Percentiles rank a stretch among this genome's conserved stretches.
Conservation (phyloP, 768 basidiomycete genomes). For the Mycena chlorophos region DNA sequence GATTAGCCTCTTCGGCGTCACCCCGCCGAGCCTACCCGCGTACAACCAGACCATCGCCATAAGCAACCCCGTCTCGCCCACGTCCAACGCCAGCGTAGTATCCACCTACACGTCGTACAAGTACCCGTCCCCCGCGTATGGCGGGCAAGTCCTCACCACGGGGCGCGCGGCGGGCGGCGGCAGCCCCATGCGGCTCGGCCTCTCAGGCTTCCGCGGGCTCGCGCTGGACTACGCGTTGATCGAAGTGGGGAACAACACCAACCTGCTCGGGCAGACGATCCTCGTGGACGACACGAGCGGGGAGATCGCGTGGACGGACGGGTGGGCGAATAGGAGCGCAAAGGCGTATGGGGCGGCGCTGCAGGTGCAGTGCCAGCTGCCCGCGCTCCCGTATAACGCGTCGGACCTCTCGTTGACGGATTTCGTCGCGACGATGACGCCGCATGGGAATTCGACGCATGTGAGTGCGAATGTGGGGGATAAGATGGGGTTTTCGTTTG, state of each 20-base stretch:
- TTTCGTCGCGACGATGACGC: conserved; percentile 7
- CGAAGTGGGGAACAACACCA: conserved; percentile 3
- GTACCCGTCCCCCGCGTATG: neutral
- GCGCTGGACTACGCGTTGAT: conserved; percentile 12
- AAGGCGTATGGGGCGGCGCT: neutral
- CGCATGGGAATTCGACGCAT: conserved; percentile 7
- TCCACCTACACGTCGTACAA: neutral
- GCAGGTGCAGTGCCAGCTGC: neutral
- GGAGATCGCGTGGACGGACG: conserved; percentile 11
- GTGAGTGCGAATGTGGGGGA: conserved; percentile 1
- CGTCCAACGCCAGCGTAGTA: neutral
- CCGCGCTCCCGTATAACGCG: neutral
- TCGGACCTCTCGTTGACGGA: neutral
- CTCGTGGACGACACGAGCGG: conserved; percentile 14
- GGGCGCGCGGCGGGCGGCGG: neutral
- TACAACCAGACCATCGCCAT: conserved; percentile 9
- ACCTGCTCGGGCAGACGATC: conserved; percentile 12
- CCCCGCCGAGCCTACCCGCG: neutral
- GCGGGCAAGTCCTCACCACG: conserved; percentile 1
- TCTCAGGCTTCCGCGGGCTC: conserved; percentile 1
- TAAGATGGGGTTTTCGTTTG: conserved; percentile 6
- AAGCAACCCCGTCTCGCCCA: neutral
- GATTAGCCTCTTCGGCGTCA: conserved; percentile 1
- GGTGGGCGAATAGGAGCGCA: conserved; percentile 1
- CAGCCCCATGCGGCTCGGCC: neutral